A percentile compares a stretch with the other conserved stretches of the same genome.
Conservation (phyloP, 1,284 basidiomycete genomes). For the Ustilago hordei region DNA sequence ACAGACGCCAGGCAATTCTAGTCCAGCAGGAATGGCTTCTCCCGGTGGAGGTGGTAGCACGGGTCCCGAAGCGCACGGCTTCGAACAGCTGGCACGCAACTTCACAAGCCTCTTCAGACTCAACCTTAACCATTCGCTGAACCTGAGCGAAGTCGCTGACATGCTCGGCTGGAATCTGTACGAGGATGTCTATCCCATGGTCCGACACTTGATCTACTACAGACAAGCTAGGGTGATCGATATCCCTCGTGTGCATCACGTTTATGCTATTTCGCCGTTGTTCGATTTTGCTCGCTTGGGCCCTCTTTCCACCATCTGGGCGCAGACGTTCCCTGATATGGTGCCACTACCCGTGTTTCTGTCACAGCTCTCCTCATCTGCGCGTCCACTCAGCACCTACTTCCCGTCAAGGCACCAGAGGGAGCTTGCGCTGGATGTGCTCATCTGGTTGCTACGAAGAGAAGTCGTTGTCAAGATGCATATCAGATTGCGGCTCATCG, state of each 20-base stretch:
- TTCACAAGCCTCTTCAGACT: conserved; percentile 49
- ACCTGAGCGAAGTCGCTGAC: conserved; percentile 86
- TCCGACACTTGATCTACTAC: conserved; percentile 89
- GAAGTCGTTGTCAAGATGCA: conserved; percentile 88
- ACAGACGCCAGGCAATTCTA: conserved; percentile 11
- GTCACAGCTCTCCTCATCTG: conserved; percentile 45
- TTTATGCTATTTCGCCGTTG: conserved; percentile 75
- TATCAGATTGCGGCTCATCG: conserved; percentile 85
- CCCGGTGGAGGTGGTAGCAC: conserved; percentile 8
- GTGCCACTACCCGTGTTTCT: conserved; percentile 74
- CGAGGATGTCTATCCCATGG: conserved; percentile 84
- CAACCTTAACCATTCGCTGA: conserved; percentile 67
- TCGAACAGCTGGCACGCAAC: conserved; percentile 51
- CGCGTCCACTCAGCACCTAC: conserved; percentile 42
- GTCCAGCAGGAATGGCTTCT: conserved; percentile 16
- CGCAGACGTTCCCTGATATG: conserved; percentile 77
- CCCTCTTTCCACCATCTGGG: conserved; percentile 77
- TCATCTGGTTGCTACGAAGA: conserved; percentile 91
- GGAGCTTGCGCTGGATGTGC: conserved; percentile 80
- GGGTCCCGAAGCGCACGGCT: conserved; percentile 36
- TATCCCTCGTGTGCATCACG: conserved; percentile 83
- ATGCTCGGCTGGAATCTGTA: conserved; percentile 87
- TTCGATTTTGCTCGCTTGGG: conserved; percentile 73
- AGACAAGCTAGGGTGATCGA: conserved; percentile 89
- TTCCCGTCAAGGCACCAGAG: conserved; percentile 47